phyloP scores from a whole-genome alignment of 176 grass and related monocot genomes.

The Rhipidocladum racemiflorum region DNA sequence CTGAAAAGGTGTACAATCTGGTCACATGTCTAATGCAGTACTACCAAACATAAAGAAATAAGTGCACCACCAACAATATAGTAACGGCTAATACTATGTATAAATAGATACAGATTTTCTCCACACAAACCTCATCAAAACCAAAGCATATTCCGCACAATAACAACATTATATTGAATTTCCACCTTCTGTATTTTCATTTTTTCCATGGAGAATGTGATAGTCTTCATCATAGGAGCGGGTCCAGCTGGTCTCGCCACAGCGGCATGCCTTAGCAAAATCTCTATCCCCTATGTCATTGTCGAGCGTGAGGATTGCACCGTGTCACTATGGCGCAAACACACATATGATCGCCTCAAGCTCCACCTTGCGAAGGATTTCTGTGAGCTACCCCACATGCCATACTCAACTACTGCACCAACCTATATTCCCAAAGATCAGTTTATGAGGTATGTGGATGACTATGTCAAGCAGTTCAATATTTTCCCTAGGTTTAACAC shows the following conservation, averaged over 20 bases:
- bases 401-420: slow-evolving; percentile 19
- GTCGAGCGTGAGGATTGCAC: slow-evolving; percentile 57
- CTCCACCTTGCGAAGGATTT: slow-evolving; percentile 67
- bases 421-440: slow-evolving; percentile 45
- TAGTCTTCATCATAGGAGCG: slow-evolving; percentile 55
- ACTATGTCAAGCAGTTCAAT: slow-evolving; percentile 37
- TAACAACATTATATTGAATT: not conserved
- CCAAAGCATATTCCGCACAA: too few relatives aligned
- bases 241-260: slow-evolving; percentile 57
- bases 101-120: not conserved
- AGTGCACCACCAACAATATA: not conserved
- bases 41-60: not conserved
- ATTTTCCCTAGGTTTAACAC: slow-evolving; percentile 25
- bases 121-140: not conserved
- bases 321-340: slow-evolving; percentile 49
- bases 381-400: slow-evolving; percentile 56
- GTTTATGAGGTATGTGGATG: slow-evolving; percentile 58
- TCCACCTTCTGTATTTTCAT: not conserved
- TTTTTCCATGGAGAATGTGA: slow-evolving; percentile 21
- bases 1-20: not conserved
- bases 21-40: not conserved
- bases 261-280: slow-evolving; percentile 36
- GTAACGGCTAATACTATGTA: not conserved
- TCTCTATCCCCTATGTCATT: slow-evolving; percentile 35
- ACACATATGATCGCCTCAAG: slow-evolving; percentile 57